Evolutionary conservation across 257 asterid species (phyloP), one percentile per base, ranked within the genome.

Genomic region (Solanum bulbocastanum): DNA sequence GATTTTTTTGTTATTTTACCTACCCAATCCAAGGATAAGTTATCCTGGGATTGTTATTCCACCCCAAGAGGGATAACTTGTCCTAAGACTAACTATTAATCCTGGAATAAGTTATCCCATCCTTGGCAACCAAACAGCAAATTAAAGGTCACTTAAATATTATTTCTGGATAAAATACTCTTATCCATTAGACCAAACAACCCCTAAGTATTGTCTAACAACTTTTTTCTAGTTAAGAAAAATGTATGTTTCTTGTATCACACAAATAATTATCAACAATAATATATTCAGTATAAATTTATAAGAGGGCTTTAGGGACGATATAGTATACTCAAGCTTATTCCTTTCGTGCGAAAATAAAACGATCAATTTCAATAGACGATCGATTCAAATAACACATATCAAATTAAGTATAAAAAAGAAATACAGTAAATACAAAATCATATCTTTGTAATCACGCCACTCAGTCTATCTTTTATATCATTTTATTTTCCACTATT

Each of bases 271-370:
- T 8, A 14, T 5, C 10, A 25, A 66, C 1, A 25, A 66, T 66
- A 66, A 27, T 27, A 25, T 66, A 66, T 13, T 66, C 8, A 1
- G 8, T 66, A 66, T 2, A 27, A 66, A 12, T 2, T 62, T 10
- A 11, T n/a, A 10, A 65, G 9, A 12, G 0, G 4, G 1, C 2
- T 68, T 6, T 27, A 16, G 4, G 0, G 5, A 68, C 0, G 0
- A 1, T 27, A 3, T 1, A 68, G 0, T 14, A 3, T 68, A 27
- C 2, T 13, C 10, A 13, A 27, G 5, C 0, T 6, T 12, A n/a
- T n/a, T 23, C 1, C 27, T 11, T 4, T 10, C 4, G 1, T 10
- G 71, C 1, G 0, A 60, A 60, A 60, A 22, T 4, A 22, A 9
- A n/a, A 1, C 10, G 12, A n/a, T 2, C 13, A 62, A n/a, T 62